phyloP scores from a whole-genome alignment of 2,329 filamentous ascomycete genomes.

The Huntiella omanensis region DNA sequence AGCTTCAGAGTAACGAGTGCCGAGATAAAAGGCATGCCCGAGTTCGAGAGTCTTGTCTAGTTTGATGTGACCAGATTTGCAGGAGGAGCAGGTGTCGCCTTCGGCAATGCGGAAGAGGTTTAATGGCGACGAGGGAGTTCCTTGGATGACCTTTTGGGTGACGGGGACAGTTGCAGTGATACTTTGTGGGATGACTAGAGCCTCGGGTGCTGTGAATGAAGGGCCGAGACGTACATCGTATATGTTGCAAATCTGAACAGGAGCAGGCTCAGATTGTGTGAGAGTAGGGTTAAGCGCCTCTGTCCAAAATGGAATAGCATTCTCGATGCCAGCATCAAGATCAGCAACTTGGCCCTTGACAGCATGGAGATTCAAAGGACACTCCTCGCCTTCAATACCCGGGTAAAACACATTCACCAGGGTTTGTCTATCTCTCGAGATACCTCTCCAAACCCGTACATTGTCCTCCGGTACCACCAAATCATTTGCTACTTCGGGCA shows the following conservation, averaged over 20 bases:
- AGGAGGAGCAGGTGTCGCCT: conserved; percentile 58
- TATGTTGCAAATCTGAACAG: conserved; percentile 18
- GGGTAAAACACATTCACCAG: conserved; percentile 55
- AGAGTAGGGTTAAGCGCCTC: conserved; percentile 16
- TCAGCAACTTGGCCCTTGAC: conserved; percentile 48
- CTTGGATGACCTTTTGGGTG: not conserved
- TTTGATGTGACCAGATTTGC: conserved; percentile 40
- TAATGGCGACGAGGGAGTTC: conserved; percentile 16
- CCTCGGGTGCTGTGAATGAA: not conserved
- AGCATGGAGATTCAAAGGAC: conserved; percentile 30
- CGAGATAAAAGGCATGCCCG: conserved; percentile 87
- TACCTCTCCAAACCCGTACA: conserved; percentile 35
- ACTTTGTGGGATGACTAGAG: not conserved
- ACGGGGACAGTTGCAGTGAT: not conserved
- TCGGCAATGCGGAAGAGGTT: conserved; percentile 46
- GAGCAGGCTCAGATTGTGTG: not conserved
- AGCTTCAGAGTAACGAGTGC: conserved; percentile 67
- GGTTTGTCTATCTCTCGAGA: conserved; percentile 47
- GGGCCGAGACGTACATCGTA: conserved; percentile 16
- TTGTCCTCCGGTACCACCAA: not conserved
- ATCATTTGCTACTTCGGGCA: not conserved
- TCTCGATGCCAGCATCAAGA: conserved; percentile 52
- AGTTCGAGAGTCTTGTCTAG: conserved; percentile 67
- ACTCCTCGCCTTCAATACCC: conserved; percentile 16
- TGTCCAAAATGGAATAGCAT: conserved; percentile 34